Conservation (phyloP, 1,284 basidiomycete species). For the Trichosporon faecale region DNA sequence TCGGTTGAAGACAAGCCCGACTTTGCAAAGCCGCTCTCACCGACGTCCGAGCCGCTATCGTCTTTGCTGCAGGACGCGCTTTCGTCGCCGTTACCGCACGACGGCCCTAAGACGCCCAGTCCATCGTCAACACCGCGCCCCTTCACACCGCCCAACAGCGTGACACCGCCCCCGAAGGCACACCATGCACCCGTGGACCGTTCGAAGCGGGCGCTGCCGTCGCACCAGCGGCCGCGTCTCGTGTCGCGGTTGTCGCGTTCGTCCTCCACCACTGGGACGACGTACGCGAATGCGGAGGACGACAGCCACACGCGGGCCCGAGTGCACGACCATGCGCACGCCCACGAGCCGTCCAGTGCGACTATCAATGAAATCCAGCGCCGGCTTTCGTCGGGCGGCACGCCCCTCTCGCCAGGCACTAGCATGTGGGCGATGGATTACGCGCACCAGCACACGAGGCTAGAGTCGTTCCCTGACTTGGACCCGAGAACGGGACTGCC, state of each 20-base stretch:
- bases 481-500: constrained; percentile 46
- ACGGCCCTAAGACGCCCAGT: neutral
- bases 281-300: constrained; percentile 27
- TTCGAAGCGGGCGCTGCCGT: constrained; percentile 5
- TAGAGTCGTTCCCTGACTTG: constrained; percentile 41
- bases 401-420: constrained; percentile 1
- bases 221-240: constrained; percentile 30
- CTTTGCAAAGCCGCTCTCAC: neutral
- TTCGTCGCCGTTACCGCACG: neutral
- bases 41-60: neutral
- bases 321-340: constrained; percentile 12
- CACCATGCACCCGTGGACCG: neutral
- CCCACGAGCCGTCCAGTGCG: constrained; percentile 7
- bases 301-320: neutral
- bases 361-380: neutral
- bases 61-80: constrained; percentile 2
- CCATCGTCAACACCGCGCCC: neutral
- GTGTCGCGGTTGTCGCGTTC: constrained; percentile 41
- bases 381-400: constrained; percentile 1
- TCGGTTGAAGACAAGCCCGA: constrained; percentile 45
- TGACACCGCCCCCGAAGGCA: constrained; percentile 14
- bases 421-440: constrained; percentile 11
- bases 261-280: constrained; percentile 37
- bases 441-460: constrained; percentile 8
- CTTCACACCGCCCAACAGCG: neutral